phyloP scores from a whole-genome alignment of 2,329 filamentous ascomycete species.

The Nannizzia gypsea region DNA sequence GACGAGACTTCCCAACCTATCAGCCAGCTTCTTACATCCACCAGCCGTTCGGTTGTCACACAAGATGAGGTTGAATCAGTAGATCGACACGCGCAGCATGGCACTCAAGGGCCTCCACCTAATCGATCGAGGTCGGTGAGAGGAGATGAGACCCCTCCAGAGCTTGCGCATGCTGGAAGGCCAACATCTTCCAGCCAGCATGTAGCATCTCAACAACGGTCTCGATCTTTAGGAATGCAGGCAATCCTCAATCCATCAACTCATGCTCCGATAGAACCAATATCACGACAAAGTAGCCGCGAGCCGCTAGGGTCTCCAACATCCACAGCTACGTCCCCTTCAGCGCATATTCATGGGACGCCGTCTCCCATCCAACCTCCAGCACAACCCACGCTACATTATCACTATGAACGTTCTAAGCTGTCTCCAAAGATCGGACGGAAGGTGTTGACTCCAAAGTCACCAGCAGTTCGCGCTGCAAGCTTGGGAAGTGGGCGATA shows the following conservation, averaged over 20 bases:
- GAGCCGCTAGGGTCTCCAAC: slow-evolving; percentile 19
- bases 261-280: slow-evolving; percentile 16
- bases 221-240: slow-evolving; percentile 30
- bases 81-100: neutral
- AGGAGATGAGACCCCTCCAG: neutral
- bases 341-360: slow-evolving; percentile 6
- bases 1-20: slow-evolving; percentile 1
- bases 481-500: slow-evolving; percentile 18
- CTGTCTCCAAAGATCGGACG: slow-evolving; percentile 25
- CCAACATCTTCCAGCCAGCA: neutral
- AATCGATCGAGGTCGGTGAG: neutral
- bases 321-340: slow-evolving; percentile 10
- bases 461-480: slow-evolving; percentile 27
- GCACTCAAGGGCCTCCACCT: neutral
- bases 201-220: slow-evolving; percentile 17
- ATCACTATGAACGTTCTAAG: slow-evolving; percentile 19
- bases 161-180: neutral
- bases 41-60: neutral
- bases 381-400: slow-evolving; percentile 8
- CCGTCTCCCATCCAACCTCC: slow-evolving; percentile 11
- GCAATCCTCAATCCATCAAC: slow-evolving; percentile 31
- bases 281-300: slow-evolving; percentile 14
- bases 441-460: slow-evolving; percentile 26
- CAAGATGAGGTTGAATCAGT: slow-evolving; percentile 1
- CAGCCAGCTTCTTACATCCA: neutral